phyloP scores from a whole-genome alignment of 352 stramenopile species.

The Phytophthora tubulina region DNA sequence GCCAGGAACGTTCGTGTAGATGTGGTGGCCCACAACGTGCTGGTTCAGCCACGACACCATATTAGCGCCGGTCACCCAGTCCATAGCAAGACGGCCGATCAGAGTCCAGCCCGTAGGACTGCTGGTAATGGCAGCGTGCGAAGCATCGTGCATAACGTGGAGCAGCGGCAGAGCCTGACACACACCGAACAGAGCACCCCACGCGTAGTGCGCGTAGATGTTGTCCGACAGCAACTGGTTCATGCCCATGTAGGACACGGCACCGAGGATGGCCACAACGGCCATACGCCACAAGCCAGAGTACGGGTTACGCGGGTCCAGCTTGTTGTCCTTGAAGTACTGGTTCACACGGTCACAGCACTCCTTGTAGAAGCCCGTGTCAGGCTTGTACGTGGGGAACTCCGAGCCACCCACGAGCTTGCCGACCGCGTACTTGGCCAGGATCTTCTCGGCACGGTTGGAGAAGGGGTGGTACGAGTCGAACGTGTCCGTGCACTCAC shows the following conservation, averaged over 20 bases:
- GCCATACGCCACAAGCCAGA: conserved; percentile 90
- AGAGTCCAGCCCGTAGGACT: conserved; percentile 77
- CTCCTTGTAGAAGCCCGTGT: conserved; percentile 93
- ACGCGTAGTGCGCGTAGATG: conserved; percentile 70
- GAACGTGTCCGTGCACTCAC: conserved; percentile 91
- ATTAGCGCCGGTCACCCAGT: conserved; percentile 93
- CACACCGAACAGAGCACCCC: conserved; percentile 87
- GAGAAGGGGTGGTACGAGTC: conserved; percentile 93
- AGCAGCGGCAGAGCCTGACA: conserved; percentile 91
- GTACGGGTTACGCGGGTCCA: conserved; percentile 87
- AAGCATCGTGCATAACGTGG: conserved; percentile 95
- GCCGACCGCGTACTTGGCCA: conserved; percentile 89
- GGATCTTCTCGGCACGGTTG: conserved; percentile 80
- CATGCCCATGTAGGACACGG: conserved; percentile 81
- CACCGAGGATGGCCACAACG: conserved; percentile 76
- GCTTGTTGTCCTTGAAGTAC: conserved; percentile 92
- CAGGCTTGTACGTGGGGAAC: conserved; percentile 92
- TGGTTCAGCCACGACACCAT: conserved; percentile 96
- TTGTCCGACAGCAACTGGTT: conserved; percentile 68
- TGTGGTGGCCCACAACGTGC: conserved; percentile 96
- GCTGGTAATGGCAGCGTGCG: conserved; percentile 90
- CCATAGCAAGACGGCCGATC: conserved; percentile 86
- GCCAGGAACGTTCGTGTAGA: conserved; percentile 95
- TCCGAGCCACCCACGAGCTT: conserved; percentile 81
- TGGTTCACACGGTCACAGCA: conserved; percentile 83